A percentile compares a stretch with the other conserved stretches of the same genome.
Evolutionary conservation across 352 stramenopile species (phyloP).

Genomic region (Pelagophyceae sp.): DNA sequence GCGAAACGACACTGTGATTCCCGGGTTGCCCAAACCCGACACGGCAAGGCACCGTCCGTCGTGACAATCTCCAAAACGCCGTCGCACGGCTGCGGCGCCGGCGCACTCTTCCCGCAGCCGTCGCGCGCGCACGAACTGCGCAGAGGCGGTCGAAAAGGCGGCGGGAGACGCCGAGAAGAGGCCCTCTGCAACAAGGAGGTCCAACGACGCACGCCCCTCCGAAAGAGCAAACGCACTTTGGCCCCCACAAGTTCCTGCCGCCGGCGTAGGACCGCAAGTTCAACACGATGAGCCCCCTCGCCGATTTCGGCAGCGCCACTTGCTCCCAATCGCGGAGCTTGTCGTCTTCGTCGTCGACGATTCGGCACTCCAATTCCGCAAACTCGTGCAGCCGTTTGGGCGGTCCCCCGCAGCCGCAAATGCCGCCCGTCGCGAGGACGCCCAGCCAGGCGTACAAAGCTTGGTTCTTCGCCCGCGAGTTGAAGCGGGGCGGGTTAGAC

Average conservation of each 20-base stretch:
- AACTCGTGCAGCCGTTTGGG: conserved; percentile 28
- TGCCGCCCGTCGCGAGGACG: conserved; percentile 26
- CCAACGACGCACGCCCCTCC: too few species aligned
- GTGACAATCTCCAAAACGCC: conserved; percentile 14
- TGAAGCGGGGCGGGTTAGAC: conserved; percentile 68
- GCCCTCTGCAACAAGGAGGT: too few species aligned
- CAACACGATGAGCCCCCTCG: conserved; percentile 37
- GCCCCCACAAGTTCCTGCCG: conserved; percentile 22
- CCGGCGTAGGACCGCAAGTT: conserved; percentile 50
- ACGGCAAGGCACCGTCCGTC: too few species aligned
- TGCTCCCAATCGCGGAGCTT: conserved; percentile 26
- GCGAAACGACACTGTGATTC: too few species aligned
- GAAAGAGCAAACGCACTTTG: background rate
- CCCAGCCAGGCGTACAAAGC: conserved; percentile 62
- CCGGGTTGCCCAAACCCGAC: too few species aligned
- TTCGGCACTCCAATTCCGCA: conserved; percentile 27
- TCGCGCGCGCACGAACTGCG: background rate
- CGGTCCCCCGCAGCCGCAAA: conserved; percentile 13
- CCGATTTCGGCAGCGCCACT: conserved; percentile 34
- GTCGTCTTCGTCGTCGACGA: conserved; percentile 33
- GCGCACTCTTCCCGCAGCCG: too few species aligned
- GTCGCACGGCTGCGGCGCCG: background rate
- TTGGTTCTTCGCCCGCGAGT: conserved; percentile 78
- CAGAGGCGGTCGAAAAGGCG: background rate
- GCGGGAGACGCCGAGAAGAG: too few species aligned